phyloP scores from a whole-genome alignment of 768 basidiomycete genomes.

The Candolleomyces eurysporus region DNA sequence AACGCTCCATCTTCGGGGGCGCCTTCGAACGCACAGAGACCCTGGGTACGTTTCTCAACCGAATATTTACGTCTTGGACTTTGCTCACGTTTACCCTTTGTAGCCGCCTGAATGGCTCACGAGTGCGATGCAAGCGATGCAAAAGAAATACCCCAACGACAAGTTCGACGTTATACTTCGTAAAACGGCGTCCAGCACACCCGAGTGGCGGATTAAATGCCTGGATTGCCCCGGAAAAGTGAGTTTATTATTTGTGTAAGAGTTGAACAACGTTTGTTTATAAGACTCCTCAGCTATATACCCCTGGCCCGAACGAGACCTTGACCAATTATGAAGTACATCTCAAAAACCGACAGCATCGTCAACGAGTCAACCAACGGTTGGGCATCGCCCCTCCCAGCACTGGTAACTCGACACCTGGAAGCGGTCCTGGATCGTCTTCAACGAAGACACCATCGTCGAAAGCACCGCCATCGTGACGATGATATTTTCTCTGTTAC shows the following conservation, averaged over 20 bases:
- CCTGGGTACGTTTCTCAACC: slow-evolving; percentile 16
- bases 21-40: background rate
- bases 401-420: background rate
- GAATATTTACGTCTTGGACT: background rate
- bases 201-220: slow-evolving; percentile 92
- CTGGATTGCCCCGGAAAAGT: slow-evolving; percentile 94
- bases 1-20: slow-evolving; percentile 10
- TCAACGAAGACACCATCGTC: background rate
- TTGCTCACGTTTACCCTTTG: background rate
- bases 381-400: slow-evolving; percentile 16
- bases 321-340: slow-evolving; percentile 92
- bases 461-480: too few relatives aligned
- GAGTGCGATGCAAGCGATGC: slow-evolving; percentile 65
- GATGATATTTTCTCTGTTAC: too few relatives aligned
- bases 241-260: slow-evolving; percentile 14
- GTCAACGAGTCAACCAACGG: slow-evolving; percentile 69
- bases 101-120: slow-evolving; percentile 72
- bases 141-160: slow-evolving; percentile 75
- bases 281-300: slow-evolving; percentile 64
- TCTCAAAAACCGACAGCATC: slow-evolving; percentile 80
- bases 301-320: slow-evolving; percentile 84
- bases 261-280: slow-evolving; percentile 4
- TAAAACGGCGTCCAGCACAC: slow-evolving; percentile 51
- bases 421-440: background rate
- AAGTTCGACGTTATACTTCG: slow-evolving; percentile 74